Evolutionary conservation across 2,329 filamentous ascomycete genomes (phyloP), one percentile per base, ranked within the genome.

Genomic region (Verticillium longisporum): DNA sequence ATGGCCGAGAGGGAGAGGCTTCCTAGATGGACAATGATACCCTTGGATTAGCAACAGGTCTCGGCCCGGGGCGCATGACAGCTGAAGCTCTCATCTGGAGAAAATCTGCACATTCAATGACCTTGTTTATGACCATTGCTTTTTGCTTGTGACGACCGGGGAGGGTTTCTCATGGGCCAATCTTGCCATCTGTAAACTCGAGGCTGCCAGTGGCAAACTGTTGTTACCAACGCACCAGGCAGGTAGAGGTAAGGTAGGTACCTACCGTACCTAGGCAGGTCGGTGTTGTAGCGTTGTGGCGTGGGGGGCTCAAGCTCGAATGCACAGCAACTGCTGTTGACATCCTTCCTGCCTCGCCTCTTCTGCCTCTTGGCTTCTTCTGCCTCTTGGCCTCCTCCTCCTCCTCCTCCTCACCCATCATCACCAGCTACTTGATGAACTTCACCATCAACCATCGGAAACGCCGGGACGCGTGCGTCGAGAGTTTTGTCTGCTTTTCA

Each of bases 391-490:
- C 13, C 57, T 38, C 34, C 55, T 21, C 41, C 9, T 26, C 15
- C 15, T 18, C 14, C 37, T n/a, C 38, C 31, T 13, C n/a, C 31
- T 15, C 34, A n/a, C n/a, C n/a, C n/a, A n/a, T n/a, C 59, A 64
- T 64, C 62, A 56, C 61, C 45, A 59, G 62, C 62, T 61, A 63
- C 3, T 64, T 63, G 58, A 64, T 37, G 21, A 60, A 7, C 41
- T 10, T 50, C 41, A 11, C 7, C n/a, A 50, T 50, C n/a, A 21
- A 50, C 18, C 41, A 10, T 26, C 18, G 41, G 41, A 50, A 18
- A 11, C 7, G 41, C 41, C 41, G 41, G n/a, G n/a, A 50, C 21
- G 18, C n/a, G 2, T n/a, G n/a, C 18, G n/a, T 26, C 41, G n/a
- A n/a, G 21, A 50, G 10, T 18, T n/a, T 50, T 26, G 26, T 26